Percentiles rank a stretch among this genome's conserved stretches.
Evolutionary conservation across 2,329 filamentous ascomycete species (phyloP).

Genomic region (Cladophialophora chaetospira): DNA sequence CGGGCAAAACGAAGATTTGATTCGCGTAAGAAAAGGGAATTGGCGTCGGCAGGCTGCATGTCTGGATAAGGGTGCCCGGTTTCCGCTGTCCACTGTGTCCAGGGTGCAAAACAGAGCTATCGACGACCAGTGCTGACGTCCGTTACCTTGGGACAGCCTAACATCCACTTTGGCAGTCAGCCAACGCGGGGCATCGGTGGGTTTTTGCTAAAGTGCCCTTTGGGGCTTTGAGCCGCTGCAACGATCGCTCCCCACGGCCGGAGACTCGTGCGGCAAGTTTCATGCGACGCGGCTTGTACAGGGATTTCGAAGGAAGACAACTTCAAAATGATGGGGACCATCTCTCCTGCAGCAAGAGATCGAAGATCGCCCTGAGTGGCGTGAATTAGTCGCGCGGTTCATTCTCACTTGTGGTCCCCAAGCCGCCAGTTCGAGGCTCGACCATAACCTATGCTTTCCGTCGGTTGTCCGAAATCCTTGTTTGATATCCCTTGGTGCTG

Average conservation of each 20-base stretch:
- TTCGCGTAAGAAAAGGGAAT: background rate
- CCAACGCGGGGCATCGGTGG: background rate
- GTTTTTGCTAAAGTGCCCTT: no score
- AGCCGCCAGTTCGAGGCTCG: background rate
- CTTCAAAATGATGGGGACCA: no score
- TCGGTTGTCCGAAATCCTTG: background rate
- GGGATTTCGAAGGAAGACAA: no score
- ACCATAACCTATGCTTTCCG: background rate
- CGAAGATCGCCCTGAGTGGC: background rate
- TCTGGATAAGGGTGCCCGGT: background rate
- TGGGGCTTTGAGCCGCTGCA: no score
- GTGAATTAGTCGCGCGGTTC: background rate
- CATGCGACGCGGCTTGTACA: no score
- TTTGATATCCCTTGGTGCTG: background rate
- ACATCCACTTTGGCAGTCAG: background rate
- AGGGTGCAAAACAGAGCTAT: slow-evolving; percentile 19
- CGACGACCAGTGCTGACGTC: slow-evolving; percentile 22
- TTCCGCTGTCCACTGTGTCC: background rate
- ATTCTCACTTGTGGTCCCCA: background rate
- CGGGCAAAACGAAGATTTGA: slow-evolving; percentile 1
- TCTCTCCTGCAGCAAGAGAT: background rate
- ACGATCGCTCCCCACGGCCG: no score
- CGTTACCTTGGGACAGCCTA: slow-evolving; percentile 8
- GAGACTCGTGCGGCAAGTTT: no score
- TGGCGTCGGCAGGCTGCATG: background rate